Conservation (phyloP, 768 basidiomycete species). For the Imleria badia region DNA sequence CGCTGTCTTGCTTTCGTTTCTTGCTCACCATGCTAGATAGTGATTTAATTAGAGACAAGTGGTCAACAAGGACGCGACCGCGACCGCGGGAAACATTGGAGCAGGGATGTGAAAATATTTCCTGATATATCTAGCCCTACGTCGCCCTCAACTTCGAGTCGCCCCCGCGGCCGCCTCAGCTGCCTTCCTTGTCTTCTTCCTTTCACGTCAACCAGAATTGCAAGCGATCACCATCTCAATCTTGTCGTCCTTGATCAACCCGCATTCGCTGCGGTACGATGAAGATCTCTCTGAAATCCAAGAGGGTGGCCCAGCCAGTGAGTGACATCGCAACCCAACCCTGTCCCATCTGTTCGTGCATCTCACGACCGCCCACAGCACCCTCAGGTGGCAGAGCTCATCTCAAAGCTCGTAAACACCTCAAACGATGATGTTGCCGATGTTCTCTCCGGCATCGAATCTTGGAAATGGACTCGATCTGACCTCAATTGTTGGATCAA, state of each 20-base stretch:
- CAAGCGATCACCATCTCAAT: neutral
- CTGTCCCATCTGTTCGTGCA: neutral
- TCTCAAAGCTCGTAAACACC: constrained; percentile 64
- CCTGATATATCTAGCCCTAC: constrained; percentile 34
- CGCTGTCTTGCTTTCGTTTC: constrained; percentile 21
- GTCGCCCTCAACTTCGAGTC: constrained; percentile 21
- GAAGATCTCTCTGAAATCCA: constrained; percentile 87
- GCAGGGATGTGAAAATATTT: constrained; percentile 22
- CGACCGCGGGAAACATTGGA: constrained; percentile 5
- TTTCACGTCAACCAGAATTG: constrained; percentile 6
- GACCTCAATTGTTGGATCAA: constrained; percentile 97
- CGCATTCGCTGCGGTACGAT: constrained; percentile 61
- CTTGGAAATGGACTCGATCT: constrained; percentile 94
- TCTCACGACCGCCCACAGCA: constrained; percentile 46
- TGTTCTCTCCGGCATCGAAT: constrained; percentile 65
- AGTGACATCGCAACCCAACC: constrained; percentile 29
- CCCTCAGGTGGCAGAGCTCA: constrained; percentile 78
- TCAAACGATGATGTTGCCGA: constrained; percentile 69
- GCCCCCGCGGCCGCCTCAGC: neutral
- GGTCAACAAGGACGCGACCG: neutral
- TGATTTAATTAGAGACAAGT: too few species aligned
- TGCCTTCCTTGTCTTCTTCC: constrained; percentile 13
- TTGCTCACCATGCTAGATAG: neutral
- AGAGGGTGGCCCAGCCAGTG: constrained; percentile 78
- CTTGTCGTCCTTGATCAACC: constrained; percentile 16